Evolutionary conservation across 2,329 filamentous ascomycete species (phyloP).

Genomic region (Neoascochyta sp.): DNA sequence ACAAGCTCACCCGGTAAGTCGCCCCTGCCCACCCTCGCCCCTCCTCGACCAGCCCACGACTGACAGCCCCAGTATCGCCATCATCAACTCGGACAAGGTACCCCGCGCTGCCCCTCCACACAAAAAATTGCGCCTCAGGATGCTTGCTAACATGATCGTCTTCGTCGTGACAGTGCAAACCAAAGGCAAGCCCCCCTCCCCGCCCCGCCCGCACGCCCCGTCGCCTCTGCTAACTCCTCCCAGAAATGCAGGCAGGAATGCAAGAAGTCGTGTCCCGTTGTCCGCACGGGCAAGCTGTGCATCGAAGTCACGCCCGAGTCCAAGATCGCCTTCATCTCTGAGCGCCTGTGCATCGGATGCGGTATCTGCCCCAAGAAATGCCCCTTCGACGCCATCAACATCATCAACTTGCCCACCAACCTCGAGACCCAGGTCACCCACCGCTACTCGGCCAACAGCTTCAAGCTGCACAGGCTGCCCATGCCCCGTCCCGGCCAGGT

Average conservation of each 20-base stretch:
- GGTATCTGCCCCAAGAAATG: slow-evolving; percentile 99
- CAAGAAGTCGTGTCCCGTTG: slow-evolving; percentile 97
- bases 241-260: slow-evolving; percentile 99
- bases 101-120: slow-evolving; percentile 42
- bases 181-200: slow-evolving; percentile 62
- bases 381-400: slow-evolving; percentile 96
- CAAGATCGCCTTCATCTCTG: slow-evolving; percentile 96
- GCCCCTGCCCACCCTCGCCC: background rate
- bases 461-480: slow-evolving; percentile 96
- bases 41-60: background rate
- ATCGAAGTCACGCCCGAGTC: slow-evolving; percentile 88
- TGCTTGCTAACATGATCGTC: slow-evolving; percentile 36
- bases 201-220: slow-evolving; percentile 20
- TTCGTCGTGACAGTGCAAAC: slow-evolving; percentile 69
- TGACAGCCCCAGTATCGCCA: slow-evolving; percentile 68
- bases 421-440: slow-evolving; percentile 97
- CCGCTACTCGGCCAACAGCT: slow-evolving; percentile 98
- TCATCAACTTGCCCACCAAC: slow-evolving; percentile 99
- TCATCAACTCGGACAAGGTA: slow-evolving; percentile 98
- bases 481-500: slow-evolving; percentile 96
- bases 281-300: slow-evolving; percentile 94
- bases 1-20: slow-evolving; percentile 88
- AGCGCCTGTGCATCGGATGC: slow-evolving; percentile 92
- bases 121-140: slow-evolving; percentile 30
- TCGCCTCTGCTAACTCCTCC: slow-evolving; percentile 15